Conservation (phyloP, 2,329 filamentous ascomycete species). For the Ascochyta lentis region DNA sequence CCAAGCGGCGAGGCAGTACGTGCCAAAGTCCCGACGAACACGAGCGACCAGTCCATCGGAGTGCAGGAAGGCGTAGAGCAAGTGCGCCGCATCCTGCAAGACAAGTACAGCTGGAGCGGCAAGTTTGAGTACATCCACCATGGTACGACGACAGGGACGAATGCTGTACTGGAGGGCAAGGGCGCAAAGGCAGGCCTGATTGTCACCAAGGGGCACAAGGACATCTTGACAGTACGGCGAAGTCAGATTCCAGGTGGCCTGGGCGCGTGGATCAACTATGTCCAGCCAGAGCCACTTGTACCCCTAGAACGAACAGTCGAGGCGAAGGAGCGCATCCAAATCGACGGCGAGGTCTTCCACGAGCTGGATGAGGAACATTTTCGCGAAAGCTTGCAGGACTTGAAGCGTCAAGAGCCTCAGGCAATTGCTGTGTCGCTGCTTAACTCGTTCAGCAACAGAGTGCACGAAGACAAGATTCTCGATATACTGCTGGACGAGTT, state of each 20-base stretch:
- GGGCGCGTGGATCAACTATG: constrained; percentile 58
- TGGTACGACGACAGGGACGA: constrained; percentile 59
- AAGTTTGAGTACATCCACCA: constrained; percentile 59
- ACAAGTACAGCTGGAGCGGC: constrained; percentile 52
- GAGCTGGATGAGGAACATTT: constrained; percentile 51
- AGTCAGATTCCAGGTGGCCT: constrained; percentile 61
- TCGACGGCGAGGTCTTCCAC: constrained; percentile 51
- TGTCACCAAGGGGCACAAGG: constrained; percentile 59
- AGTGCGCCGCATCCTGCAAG: constrained; percentile 49
- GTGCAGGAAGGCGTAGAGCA: constrained; percentile 56
- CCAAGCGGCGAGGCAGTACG: constrained; percentile 53
- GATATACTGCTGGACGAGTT: constrained; percentile 53
- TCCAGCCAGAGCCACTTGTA: constrained; percentile 57
- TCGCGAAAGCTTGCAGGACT: constrained; percentile 46
- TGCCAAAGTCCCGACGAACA: constrained; percentile 56
- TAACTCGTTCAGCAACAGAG: constrained; percentile 56
- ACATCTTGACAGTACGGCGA: constrained; percentile 55
- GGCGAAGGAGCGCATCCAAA: constrained; percentile 54
- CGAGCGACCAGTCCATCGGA: constrained; percentile 56
- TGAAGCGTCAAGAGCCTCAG: constrained; percentile 52
- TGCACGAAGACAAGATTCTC: constrained; percentile 52
- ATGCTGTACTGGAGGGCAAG: constrained; percentile 59
- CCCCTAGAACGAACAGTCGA: constrained; percentile 58
- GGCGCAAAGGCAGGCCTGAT: constrained; percentile 57
- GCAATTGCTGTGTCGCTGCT: constrained; percentile 57